phyloP scores from a whole-genome alignment of 78 protist species.

The Dictyostelium intermedium region DNA sequence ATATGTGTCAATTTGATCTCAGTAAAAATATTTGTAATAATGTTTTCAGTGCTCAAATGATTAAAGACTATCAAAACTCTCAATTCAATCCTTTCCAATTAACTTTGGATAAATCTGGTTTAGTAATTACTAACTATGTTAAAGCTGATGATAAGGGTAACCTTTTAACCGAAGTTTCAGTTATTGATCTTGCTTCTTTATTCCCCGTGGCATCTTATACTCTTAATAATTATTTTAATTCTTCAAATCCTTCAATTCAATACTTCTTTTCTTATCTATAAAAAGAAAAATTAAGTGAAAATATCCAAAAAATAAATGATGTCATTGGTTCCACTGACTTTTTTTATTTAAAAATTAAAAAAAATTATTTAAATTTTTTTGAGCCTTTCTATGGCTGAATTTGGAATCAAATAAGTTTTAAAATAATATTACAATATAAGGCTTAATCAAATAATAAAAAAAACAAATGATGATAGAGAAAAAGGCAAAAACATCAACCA shows the following conservation, averaged over 20 bases:
- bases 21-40: neutral
- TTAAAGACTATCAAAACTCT: neutral
- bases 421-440: too few relatives aligned
- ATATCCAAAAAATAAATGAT: too few relatives aligned
- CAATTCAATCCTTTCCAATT: neutral
- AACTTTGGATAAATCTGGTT: neutral
- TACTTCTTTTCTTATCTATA: neutral
- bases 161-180: neutral
- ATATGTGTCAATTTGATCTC: neutral
- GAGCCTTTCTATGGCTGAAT: too few relatives aligned
- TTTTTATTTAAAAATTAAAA: too few relatives aligned
- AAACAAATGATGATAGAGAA: too few relatives aligned
- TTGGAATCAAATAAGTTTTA: too few relatives aligned
- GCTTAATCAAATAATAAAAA: too few relatives aligned
- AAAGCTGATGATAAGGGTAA: neutral
- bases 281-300: too few relatives aligned
- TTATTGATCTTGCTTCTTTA: neutral
- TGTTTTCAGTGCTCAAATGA: neutral
- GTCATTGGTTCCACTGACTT: too few relatives aligned
- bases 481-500: too few relatives aligned
- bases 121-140: neutral
- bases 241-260: neutral
- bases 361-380: too few relatives aligned
- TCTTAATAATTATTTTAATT: neutral
- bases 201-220: neutral